These are phyloP conservation scores for Mucor piriformis DNA, from an alignment of 371 early-diverging fungal genomes.

Conservation along the genomic window DNA sequence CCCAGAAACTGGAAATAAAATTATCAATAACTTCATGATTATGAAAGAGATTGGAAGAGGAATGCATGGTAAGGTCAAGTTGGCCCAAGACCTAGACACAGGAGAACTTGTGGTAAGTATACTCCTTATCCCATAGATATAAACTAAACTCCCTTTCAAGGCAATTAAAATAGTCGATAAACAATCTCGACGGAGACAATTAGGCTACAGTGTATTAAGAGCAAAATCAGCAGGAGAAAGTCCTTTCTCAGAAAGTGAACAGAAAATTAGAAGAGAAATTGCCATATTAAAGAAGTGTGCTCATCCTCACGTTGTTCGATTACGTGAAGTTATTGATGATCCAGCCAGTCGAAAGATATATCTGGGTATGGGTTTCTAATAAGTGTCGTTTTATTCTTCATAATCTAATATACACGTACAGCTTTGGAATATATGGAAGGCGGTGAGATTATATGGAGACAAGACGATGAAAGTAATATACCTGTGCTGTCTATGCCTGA, in stretches of 20 bases:
- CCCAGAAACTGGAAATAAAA: conserved; percentile 83
- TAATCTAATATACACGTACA: too few relatives aligned
- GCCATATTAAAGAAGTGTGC: conserved; percentile 91
- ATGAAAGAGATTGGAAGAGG: conserved; percentile 89
- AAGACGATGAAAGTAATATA: conserved; percentile 42
- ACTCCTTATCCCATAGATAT: background rate
- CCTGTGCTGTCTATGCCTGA: conserved; percentile 67
- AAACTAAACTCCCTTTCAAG: conserved; percentile 31
- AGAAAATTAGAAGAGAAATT: conserved; percentile 90
- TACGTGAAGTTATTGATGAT: conserved; percentile 94
- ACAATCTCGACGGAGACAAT: conserved; percentile 63
- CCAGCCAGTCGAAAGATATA: conserved; percentile 86
- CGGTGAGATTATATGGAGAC: conserved; percentile 89
- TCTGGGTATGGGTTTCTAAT: conserved; percentile 52
- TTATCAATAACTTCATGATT: conserved; percentile 91
- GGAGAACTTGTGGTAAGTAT: conserved; percentile 70
- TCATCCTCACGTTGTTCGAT: conserved; percentile 90
- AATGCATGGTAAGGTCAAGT: conserved; percentile 93
- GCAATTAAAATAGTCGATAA: conserved; percentile 87
- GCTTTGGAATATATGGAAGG: conserved; percentile 88
- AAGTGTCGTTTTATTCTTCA: background rate
- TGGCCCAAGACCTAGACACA: conserved; percentile 76
- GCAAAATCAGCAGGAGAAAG: conserved; percentile 1
- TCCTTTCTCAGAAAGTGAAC: conserved; percentile 58
- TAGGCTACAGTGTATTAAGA: conserved; percentile 51